phyloP scores from a whole-genome alignment of 2,329 filamentous ascomycete species.

The Aspergillus arachidicola region DNA sequence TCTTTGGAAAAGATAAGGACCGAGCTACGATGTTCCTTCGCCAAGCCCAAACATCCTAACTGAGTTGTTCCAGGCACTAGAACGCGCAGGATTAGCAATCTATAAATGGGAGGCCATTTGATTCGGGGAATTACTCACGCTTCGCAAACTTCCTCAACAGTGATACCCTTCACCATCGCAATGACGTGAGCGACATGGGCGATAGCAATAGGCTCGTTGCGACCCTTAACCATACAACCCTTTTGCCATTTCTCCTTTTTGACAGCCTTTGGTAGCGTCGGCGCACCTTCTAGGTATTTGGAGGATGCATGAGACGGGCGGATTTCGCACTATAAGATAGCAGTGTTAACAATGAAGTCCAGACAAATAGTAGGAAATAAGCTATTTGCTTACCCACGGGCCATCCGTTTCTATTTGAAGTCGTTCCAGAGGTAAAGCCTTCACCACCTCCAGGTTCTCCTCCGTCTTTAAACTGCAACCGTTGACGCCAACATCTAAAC shows the following conservation, averaged over 20 bases:
- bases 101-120: not conserved
- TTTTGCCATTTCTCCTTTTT: slow-evolving; percentile 96
- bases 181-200: slow-evolving; percentile 85
- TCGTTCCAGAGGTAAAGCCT: slow-evolving; percentile 72
- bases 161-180: slow-evolving; percentile 78
- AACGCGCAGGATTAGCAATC: slow-evolving; percentile 25
- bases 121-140: slow-evolving; percentile 53
- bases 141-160: slow-evolving; percentile 81
- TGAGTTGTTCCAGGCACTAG: slow-evolving; percentile 76
- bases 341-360: slow-evolving; percentile 5
- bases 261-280: slow-evolving; percentile 74
- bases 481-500: slow-evolving; percentile 91
- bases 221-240: slow-evolving; percentile 87
- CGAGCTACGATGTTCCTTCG: slow-evolving; percentile 33
- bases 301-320: slow-evolving; percentile 83
- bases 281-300: slow-evolving; percentile 69
- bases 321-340: slow-evolving; percentile 72
- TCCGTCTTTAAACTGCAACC: slow-evolving; percentile 94
- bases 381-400: slow-evolving; percentile 63
- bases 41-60: slow-evolving; percentile 76
- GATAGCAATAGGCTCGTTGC: slow-evolving; percentile 91
- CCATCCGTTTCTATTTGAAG: slow-evolving; percentile 97
- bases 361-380: not conserved
- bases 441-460: slow-evolving; percentile 85
- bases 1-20: not conserved